Conservation (phyloP, 768 basidiomycete genomes). For the Mycena epipterygia region DNA sequence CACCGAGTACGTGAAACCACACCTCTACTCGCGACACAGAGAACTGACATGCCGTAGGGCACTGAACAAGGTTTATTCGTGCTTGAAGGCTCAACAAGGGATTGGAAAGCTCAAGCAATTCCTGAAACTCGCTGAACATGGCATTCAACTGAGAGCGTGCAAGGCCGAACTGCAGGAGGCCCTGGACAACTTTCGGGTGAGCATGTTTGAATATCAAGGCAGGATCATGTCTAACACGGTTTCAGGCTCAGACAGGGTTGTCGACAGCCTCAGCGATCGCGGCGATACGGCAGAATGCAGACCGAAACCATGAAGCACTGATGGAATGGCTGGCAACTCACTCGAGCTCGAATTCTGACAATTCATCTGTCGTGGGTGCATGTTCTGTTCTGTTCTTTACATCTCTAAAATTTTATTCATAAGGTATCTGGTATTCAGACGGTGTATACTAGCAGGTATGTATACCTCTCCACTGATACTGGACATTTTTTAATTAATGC, state of each 20-base stretch:
- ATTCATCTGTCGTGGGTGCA: neutral
- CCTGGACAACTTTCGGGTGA: neutral
- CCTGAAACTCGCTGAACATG: neutral
- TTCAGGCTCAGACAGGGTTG: neutral
- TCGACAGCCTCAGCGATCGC: neutral
- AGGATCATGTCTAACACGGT: neutral
- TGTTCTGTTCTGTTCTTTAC: neutral
- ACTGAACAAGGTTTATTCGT: neutral
- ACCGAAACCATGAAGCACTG: neutral
- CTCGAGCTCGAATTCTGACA: neutral
- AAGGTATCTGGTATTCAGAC: neutral
- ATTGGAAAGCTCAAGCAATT: neutral
- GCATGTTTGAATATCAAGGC: neutral
- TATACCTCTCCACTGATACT: neutral
- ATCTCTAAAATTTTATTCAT: neutral
- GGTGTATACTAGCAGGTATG: neutral
- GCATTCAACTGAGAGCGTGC: neutral
- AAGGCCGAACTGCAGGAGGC: neutral
- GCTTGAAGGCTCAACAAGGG: neutral
- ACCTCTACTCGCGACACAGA: neutral
- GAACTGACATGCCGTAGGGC: neutral
- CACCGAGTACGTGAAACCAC: neutral
- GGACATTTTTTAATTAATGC: neutral
- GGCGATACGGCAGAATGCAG: neutral
- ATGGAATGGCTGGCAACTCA: constrained; percentile 1